Percentiles rank a stretch among this genome's conserved stretches.
phyloP scores from a whole-genome alignment of 352 stramenopile species.

The Phytophthora chlamydospora region DNA sequence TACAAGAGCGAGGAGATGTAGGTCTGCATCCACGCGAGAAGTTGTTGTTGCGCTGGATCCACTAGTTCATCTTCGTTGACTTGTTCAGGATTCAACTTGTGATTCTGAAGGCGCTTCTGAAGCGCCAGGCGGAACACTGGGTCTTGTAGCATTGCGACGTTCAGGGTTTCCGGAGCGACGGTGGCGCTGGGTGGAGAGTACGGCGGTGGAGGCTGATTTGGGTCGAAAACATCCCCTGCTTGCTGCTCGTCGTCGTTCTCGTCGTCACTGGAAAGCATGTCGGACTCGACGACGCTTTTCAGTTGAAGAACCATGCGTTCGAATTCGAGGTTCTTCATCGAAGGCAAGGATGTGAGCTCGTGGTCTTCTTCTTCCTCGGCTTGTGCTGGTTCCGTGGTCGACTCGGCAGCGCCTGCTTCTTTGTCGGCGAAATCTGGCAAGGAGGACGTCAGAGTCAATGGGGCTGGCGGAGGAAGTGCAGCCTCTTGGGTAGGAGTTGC shows the following conservation, averaged over 20 bases:
- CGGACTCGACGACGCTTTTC: constrained; percentile 61
- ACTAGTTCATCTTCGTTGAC: not conserved
- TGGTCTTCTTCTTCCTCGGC: constrained; percentile 26
- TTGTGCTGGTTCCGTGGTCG: not conserved
- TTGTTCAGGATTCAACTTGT: constrained; percentile 16
- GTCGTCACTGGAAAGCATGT: constrained; percentile 31
- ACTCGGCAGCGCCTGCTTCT: not conserved
- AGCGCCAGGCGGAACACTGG: constrained; percentile 48
- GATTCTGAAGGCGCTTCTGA: constrained; percentile 23
- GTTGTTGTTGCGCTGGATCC: constrained; percentile 19
- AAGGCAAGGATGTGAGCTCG: constrained; percentile 20
- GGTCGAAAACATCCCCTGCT: constrained; percentile 15
- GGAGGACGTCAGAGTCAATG: constrained; percentile 12
- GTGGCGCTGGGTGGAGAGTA: constrained; percentile 25
- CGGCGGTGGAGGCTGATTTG: constrained; percentile 30
- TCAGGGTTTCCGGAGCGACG: constrained; percentile 17
- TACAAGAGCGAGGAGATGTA: constrained; percentile 35
- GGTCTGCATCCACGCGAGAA: constrained; percentile 32
- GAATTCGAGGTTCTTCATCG: constrained; percentile 63
- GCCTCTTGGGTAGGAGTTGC: not conserved
- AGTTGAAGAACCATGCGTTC: constrained; percentile 80
- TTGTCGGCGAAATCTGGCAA: constrained; percentile 20
- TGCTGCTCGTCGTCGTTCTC: constrained; percentile 44
- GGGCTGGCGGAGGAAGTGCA: too few species aligned
- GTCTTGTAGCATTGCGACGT: constrained; percentile 43